These are phyloP conservation scores for Pythium folliculosum DNA, from an alignment of 352 stramenopile genomes.

Conservation along the genomic window DNA sequence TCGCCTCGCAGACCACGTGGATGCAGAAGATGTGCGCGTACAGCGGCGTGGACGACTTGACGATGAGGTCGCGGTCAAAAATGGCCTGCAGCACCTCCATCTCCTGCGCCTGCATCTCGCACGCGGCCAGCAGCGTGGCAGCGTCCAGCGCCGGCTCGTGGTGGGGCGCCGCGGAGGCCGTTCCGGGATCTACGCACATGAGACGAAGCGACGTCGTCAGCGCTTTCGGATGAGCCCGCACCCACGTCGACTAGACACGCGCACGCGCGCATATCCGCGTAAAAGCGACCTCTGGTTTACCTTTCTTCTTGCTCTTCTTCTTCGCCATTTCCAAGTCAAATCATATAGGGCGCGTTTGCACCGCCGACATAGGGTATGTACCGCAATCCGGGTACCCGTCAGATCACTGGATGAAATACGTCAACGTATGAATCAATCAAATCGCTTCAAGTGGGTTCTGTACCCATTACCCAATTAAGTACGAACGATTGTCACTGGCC, in stretches of 20 bases:
- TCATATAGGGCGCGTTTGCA: slow-evolving; percentile 5
- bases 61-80: slow-evolving; percentile 68
- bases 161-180: slow-evolving; percentile 4
- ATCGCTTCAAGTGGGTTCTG: not conserved
- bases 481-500: not conserved
- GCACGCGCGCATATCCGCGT: not conserved
- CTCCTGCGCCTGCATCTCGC: slow-evolving; percentile 75
- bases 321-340: slow-evolving; percentile 49
- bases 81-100: slow-evolving; percentile 84
- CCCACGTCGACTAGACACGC: not conserved
- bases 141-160: slow-evolving; percentile 35
- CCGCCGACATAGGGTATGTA: slow-evolving; percentile 5
- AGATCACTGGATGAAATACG: slow-evolving; percentile 11
- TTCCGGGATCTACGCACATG: slow-evolving; percentile 21
- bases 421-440: slow-evolving; percentile 3
- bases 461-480: slow-evolving; percentile 22
- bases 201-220: slow-evolving; percentile 1
- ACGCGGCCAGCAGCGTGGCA: slow-evolving; percentile 45
- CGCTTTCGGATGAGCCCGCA: not conserved
- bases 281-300: slow-evolving; percentile 18
- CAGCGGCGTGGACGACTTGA: slow-evolving; percentile 74
- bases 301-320: slow-evolving; percentile 84
- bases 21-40: slow-evolving; percentile 87
- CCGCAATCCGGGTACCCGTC: slow-evolving; percentile 7
- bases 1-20: slow-evolving; percentile 56